phyloP scores from a whole-genome alignment of 441 rosid genomes.

The Adansonia grandidieri region DNA sequence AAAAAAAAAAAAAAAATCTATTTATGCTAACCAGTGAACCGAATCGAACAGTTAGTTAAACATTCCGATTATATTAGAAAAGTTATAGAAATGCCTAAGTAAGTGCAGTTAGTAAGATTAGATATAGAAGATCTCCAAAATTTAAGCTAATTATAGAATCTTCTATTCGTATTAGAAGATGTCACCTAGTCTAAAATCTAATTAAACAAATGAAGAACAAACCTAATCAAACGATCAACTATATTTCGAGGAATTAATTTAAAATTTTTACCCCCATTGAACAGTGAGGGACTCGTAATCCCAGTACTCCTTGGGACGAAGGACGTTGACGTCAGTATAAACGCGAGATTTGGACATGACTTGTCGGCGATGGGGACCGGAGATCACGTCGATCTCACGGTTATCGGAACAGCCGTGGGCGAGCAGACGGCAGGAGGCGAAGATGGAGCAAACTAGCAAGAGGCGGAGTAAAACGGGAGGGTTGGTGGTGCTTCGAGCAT shows the following conservation, averaged over 20 bases:
- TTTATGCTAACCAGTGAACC: background rate
- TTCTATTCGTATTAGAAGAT: background rate
- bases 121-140: background rate
- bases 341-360: slow-evolving; percentile 58
- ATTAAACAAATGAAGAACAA: background rate
- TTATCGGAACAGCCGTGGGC: slow-evolving; percentile 35
- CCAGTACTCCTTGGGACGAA: slow-evolving; percentile 9
- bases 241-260: background rate
- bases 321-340: slow-evolving; percentile 5
- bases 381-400: slow-evolving; percentile 44
- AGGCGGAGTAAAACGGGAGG: slow-evolving; percentile 40
- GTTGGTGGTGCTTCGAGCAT: slow-evolving; percentile 23
- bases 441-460: slow-evolving; percentile 53
- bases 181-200: background rate
- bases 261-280: slow-evolving; percentile 76
- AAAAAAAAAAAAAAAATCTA: background rate
- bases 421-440: slow-evolving; percentile 50
- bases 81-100: background rate
- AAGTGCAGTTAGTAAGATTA: background rate
- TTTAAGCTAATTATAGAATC: slow-evolving; percentile 5
- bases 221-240: background rate
- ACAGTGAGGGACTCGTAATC: slow-evolving; percentile 33
- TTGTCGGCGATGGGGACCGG: slow-evolving; percentile 26
- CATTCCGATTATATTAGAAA: background rate
- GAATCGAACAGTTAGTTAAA: background rate